Evolutionary conservation across 495 filamentous ascomycete genomes (phyloP).

Genomic region (Penicillium cinerascens): DNA sequence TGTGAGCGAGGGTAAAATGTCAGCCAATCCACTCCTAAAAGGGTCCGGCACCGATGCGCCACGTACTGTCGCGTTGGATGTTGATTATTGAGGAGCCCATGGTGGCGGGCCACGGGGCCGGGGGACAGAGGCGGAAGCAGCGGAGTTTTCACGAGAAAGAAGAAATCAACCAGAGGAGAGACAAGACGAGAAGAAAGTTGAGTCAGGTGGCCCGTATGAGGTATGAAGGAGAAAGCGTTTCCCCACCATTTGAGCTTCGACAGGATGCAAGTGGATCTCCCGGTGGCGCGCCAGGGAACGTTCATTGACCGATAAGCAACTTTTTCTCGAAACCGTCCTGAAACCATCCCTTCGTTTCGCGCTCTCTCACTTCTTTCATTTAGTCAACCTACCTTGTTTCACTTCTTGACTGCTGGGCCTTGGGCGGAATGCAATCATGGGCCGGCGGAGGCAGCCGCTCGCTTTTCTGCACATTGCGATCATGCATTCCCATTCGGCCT

Average conservation of each 20-base stretch:
- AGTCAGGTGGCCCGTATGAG: slow-evolving; percentile 24
- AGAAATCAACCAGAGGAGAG: neutral
- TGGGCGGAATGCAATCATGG: slow-evolving; percentile 40
- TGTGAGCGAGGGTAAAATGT: slow-evolving; percentile 18
- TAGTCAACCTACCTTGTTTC: neutral
- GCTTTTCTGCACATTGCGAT: slow-evolving; percentile 33
- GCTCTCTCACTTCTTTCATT: neutral
- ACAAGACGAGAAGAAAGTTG: neutral
- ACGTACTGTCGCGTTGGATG: slow-evolving; percentile 52
- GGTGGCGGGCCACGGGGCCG: slow-evolving; percentile 33
- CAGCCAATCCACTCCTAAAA: slow-evolving; percentile 2
- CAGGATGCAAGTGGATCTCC: slow-evolving; percentile 23
- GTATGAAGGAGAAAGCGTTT: slow-evolving; percentile 29
- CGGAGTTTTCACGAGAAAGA: neutral
- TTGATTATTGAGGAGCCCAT: slow-evolving; percentile 51
- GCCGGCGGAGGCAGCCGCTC: slow-evolving; percentile 31
- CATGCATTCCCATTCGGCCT: slow-evolving; percentile 16
- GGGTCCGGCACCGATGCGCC: neutral
- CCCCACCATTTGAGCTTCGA: slow-evolving; percentile 30
- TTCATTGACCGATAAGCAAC: slow-evolving; percentile 22
- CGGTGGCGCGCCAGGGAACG: slow-evolving; percentile 25
- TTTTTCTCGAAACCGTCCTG: slow-evolving; percentile 8
- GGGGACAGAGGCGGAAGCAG: slow-evolving; percentile 1
- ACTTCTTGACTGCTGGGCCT: neutral
- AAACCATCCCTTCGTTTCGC: neutral